These are phyloP conservation scores for Ambrosia hybrid DNA, from an alignment of 140 eudicot species.

Conservation along the genomic window DNA sequence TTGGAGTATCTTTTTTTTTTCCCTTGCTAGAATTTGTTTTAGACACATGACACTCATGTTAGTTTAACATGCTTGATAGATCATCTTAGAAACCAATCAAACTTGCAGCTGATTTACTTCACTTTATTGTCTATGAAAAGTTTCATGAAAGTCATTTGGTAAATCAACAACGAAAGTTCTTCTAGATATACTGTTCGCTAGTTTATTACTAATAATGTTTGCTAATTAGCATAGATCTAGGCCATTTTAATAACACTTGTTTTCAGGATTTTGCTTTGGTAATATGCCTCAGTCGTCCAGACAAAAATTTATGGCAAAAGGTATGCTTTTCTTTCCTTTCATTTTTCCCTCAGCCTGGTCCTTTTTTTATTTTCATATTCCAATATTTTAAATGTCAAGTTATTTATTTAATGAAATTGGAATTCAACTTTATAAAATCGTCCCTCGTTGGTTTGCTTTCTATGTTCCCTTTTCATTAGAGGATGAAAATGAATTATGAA, in stretches of 20 bases:
- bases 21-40: too few relatives aligned
- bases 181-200: conserved; percentile 15
- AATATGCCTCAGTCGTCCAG: conserved; percentile 66
- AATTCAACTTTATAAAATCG: background rate
- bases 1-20: conserved; percentile 8
- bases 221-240: conserved; percentile 27
- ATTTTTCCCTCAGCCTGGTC: conserved; percentile 1
- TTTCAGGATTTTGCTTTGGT: conserved; percentile 83
- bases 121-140: conserved; percentile 12
- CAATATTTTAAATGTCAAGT: background rate
- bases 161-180: conserved; percentile 9
- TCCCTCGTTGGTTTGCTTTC: background rate
- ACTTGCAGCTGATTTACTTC: conserved; percentile 19
- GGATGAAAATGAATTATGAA: background rate
- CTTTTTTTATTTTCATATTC: background rate
- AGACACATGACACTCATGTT: background rate
- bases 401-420: conserved; percentile 1
- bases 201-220: conserved; percentile 20
- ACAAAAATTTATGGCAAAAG: conserved; percentile 82
- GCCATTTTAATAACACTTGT: conserved; percentile 42
- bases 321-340: conserved; percentile 48
- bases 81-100: conserved; percentile 13
- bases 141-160: conserved; percentile 21
- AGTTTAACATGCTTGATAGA: conserved; percentile 15
- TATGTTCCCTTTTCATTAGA: conserved; percentile 1